Conservation (phyloP, 208 protist species). For the Leishmania amazonensis region DNA sequence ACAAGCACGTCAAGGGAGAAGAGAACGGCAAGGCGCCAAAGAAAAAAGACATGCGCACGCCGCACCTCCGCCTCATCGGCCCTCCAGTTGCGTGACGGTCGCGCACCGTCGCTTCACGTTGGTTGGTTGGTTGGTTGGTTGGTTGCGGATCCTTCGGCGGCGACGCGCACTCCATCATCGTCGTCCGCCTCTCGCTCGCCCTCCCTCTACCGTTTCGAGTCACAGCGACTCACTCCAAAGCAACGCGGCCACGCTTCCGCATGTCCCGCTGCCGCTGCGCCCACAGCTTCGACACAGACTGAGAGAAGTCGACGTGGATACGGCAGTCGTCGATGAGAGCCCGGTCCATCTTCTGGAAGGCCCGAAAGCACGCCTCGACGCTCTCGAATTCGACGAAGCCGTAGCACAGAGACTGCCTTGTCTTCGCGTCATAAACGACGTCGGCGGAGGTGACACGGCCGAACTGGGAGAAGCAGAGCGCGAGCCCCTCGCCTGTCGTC, state of each 20-base stretch:
- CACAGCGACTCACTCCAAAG: neutral
- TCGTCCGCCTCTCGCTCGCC: neutral
- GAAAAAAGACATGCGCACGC: too few species aligned
- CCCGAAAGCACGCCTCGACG: constrained; percentile 86
- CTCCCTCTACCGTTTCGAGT: neutral
- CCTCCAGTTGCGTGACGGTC: neutral
- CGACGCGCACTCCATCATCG: neutral
- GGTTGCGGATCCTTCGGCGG: neutral
- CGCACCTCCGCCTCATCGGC: neutral
- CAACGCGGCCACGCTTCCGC: constrained; percentile 39
- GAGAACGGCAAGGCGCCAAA: neutral
- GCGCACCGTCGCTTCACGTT: neutral
- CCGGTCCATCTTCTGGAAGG: constrained; percentile 98
- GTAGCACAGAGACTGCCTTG: constrained; percentile 94
- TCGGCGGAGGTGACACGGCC: constrained; percentile 91
- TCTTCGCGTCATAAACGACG: constrained; percentile 71
- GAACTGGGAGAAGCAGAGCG: constrained; percentile 96
- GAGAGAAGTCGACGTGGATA: constrained; percentile 98
- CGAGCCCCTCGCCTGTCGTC: constrained; percentile 95
- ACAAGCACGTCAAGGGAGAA: neutral
- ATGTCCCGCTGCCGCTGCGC: constrained; percentile 56
- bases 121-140: neutral
- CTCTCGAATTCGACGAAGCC: constrained; percentile 98
- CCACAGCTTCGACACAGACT: constrained; percentile 95
- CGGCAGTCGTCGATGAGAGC: constrained; percentile 98